Conservation (phyloP, 148 eudicot genomes). For the Persicaria tinctoria region DNA sequence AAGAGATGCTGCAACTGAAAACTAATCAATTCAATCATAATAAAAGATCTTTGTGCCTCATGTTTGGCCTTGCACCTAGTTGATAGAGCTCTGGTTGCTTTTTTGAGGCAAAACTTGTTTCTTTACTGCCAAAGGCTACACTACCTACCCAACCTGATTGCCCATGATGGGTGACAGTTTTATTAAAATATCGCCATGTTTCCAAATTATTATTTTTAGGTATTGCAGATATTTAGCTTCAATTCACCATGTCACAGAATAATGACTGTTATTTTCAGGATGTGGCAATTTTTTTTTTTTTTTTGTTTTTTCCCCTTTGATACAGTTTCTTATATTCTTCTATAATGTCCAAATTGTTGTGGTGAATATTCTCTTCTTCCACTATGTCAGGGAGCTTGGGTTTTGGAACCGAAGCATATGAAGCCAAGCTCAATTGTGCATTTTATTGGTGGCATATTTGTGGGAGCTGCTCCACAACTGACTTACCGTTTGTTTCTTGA, state of each 20-base stretch:
- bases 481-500: constrained; percentile 88
- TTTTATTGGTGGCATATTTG: constrained; percentile 94
- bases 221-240: background rate
- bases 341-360: background rate
- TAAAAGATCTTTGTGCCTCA: background rate
- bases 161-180: background rate
- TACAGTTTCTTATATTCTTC: background rate
- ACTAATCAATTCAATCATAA: background rate
- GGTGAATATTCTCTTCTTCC: background rate
- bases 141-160: background rate
- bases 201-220: background rate
- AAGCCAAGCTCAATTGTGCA: constrained; percentile 59
- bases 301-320: background rate
- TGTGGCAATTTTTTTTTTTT: background rate
- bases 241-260: background rate
- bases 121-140: background rate
- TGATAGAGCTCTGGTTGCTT: background rate
- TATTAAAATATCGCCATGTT: background rate
- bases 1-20: background rate
- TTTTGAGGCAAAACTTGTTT: background rate
- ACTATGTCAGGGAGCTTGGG: constrained; percentile 86
- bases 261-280: background rate
- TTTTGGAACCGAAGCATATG: constrained; percentile 56
- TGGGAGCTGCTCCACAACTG: constrained; percentile 98
- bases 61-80: background rate